phyloP scores from a whole-genome alignment of 148 eudicot genomes.

The Tetragonia tetragonoides region DNA sequence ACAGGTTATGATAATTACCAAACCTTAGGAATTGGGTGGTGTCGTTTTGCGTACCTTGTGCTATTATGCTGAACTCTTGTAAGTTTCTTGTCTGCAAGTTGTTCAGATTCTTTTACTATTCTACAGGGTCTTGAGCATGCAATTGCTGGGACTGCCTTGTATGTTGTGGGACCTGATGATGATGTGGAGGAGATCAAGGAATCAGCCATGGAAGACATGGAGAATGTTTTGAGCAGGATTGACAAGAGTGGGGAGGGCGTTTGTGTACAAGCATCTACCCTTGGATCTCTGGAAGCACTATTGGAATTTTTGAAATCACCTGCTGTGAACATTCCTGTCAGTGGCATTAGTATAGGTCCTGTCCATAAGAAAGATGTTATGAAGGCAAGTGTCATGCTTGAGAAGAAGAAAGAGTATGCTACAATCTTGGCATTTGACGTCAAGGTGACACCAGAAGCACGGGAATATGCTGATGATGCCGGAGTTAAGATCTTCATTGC shows the following conservation, averaged over 20 bases:
- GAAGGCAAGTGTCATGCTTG: slow-evolving; percentile 96
- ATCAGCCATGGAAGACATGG: slow-evolving; percentile 75
- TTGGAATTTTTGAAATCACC: slow-evolving; percentile 81
- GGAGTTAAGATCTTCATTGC: slow-evolving; percentile 83
- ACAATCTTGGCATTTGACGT: slow-evolving; percentile 96
- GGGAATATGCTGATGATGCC: slow-evolving; percentile 81
- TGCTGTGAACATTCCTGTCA: slow-evolving; percentile 82
- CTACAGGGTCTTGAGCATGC: slow-evolving; percentile 93
- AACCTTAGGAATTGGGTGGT: neutral
- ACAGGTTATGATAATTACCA: slow-evolving; percentile 50
- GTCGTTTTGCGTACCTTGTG: neutral
- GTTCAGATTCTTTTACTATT: neutral
- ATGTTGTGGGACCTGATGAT: slow-evolving; percentile 87
- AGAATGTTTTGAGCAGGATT: slow-evolving; percentile 74
- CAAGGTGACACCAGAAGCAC: slow-evolving; percentile 89
- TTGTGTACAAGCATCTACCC: slow-evolving; percentile 94
- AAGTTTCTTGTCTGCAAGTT: too few relatives aligned
- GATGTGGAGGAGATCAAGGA: slow-evolving; percentile 67
- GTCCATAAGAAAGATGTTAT: slow-evolving; percentile 94
- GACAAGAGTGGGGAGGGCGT: slow-evolving; percentile 94
- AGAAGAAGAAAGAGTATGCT: slow-evolving; percentile 93
- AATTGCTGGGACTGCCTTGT: slow-evolving; percentile 82
- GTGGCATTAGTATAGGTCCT: slow-evolving; percentile 94
- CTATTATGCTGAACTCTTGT: too few relatives aligned
- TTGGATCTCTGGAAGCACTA: slow-evolving; percentile 90